These are phyloP conservation scores for Mortierella claussenii DNA, from an alignment of 192 early-diverging fungal species.

Conservation along the genomic window DNA sequence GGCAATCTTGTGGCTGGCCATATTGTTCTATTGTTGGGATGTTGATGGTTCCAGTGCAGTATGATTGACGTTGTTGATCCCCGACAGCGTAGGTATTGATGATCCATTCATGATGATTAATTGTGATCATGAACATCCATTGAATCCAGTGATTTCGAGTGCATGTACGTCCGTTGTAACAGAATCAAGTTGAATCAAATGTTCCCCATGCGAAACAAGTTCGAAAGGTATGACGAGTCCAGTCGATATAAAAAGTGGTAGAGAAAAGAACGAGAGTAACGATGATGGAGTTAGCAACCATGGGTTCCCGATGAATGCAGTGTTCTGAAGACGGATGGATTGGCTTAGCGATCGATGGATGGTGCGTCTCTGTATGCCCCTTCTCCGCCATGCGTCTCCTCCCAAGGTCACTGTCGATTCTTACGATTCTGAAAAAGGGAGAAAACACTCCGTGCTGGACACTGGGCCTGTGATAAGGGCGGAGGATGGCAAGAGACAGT, in stretches of 20 bases:
- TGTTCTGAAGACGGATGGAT: slow-evolving; percentile 28
- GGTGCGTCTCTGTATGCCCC: neutral
- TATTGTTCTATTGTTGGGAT: slow-evolving; percentile 30
- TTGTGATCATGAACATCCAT: too few species aligned
- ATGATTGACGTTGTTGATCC: neutral
- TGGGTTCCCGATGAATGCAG: neutral
- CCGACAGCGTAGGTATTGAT: too few species aligned
- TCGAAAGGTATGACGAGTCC: neutral
- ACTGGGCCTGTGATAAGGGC: too few species aligned
- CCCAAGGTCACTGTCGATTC: neutral
- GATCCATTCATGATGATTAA: too few species aligned
- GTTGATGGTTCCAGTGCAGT: neutral
- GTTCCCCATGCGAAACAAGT: slow-evolving; percentile 5
- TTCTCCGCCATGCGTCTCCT: neutral
- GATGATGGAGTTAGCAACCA: neutral
- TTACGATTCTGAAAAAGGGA: slow-evolving; percentile 35
- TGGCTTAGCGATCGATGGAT: slow-evolving; percentile 32
- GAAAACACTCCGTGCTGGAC: slow-evolving; percentile 6
- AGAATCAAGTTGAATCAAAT: slow-evolving; percentile 15
- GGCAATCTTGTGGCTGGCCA: slow-evolving; percentile 58
- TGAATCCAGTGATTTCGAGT: neutral
- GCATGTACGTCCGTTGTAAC: neutral
- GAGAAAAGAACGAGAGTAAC: neutral
- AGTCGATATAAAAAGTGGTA: slow-evolving; percentile 2
- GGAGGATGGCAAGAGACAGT: too few species aligned